Evolutionary conservation across 2,329 filamentous ascomycete genomes (phyloP).

Genomic region (Drechslera avenae): DNA sequence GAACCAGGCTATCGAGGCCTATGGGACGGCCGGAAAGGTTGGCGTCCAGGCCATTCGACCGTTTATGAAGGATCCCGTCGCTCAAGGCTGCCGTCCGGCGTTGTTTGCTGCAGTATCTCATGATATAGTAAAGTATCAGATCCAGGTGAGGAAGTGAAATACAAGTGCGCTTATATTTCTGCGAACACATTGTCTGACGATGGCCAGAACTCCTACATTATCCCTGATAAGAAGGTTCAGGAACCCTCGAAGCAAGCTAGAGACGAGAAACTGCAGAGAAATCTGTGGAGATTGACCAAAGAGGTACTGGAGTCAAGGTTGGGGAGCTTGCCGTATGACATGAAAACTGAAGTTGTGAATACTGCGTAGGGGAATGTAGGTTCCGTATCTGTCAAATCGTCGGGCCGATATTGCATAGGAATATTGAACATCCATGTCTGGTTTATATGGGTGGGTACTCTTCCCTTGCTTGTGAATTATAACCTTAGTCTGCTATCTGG

Average conservation of each 20-base stretch:
- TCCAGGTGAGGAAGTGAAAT: conserved; percentile 31
- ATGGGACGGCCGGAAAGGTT: conserved; percentile 55
- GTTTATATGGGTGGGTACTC: not conserved
- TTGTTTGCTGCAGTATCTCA: conserved; percentile 56
- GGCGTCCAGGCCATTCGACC: conserved; percentile 52
- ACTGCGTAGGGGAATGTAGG: not conserved
- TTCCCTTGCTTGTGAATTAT: not conserved
- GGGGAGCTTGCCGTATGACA: conserved; percentile 36
- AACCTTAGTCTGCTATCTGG: not conserved
- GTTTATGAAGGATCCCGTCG: conserved; percentile 58
- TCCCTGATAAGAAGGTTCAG: conserved; percentile 56
- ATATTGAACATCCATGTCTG: not conserved
- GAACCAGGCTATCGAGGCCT: conserved; percentile 56
- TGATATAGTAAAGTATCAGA: conserved; percentile 51
- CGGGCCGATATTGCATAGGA: not conserved
- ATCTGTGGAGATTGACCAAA: conserved; percentile 55
- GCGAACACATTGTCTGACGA: not conserved
- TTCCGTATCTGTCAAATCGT: not conserved
- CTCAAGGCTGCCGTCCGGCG: conserved; percentile 54
- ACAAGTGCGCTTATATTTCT: not conserved
- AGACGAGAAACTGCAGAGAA: conserved; percentile 52
- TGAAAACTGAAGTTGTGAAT: conserved; percentile 26
- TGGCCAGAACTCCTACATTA: conserved; percentile 52
- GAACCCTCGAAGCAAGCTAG: conserved; percentile 51
- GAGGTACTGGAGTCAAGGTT: conserved; percentile 52